Evolutionary conservation across 148 eudicot species (phyloP).

Genomic region (Tetragonia tetragonoides): DNA sequence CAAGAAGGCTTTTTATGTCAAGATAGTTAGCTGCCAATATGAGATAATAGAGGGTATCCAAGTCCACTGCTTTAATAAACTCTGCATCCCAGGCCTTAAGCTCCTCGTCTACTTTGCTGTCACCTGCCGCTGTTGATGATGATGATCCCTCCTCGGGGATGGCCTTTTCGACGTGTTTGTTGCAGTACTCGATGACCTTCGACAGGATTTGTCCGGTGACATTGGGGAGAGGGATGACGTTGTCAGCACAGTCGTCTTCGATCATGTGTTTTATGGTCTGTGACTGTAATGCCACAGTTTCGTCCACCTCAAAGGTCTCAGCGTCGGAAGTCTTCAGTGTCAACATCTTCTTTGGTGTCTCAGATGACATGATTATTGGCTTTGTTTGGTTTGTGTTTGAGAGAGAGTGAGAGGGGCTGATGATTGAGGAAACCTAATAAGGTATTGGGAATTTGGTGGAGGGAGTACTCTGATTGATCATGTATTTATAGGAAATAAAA

Average conservation of each 20-base stretch:
- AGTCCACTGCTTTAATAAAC: constrained; percentile 33
- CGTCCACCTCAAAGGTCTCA: constrained; percentile 25
- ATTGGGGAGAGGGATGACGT: constrained; percentile 31
- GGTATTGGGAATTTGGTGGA: too few species aligned
- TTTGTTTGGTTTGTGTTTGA: too few species aligned
- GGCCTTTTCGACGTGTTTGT: constrained; percentile 28
- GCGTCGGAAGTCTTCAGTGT: constrained; percentile 26
- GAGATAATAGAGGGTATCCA: constrained; percentile 30
- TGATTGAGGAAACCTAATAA: too few species aligned
- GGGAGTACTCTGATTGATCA: too few species aligned
- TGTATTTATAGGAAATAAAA: too few species aligned
- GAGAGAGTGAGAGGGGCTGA: not conserved
- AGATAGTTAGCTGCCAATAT: constrained; percentile 17
- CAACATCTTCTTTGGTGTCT: constrained; percentile 14
- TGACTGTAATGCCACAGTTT: constrained; percentile 21
- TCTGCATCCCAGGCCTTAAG: constrained; percentile 35
- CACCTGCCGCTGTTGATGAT: too few species aligned
- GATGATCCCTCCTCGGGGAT: not conserved
- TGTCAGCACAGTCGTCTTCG: constrained; percentile 26
- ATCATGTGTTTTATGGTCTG: constrained; percentile 29
- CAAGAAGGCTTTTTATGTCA: too few species aligned
- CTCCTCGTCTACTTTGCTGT: not conserved
- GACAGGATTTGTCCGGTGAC: constrained; percentile 33
- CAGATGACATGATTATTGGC: too few species aligned
- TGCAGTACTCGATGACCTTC: constrained; percentile 39